Conservation (phyloP, 768 basidiomycete species). For the Boletus rubropictus region DNA sequence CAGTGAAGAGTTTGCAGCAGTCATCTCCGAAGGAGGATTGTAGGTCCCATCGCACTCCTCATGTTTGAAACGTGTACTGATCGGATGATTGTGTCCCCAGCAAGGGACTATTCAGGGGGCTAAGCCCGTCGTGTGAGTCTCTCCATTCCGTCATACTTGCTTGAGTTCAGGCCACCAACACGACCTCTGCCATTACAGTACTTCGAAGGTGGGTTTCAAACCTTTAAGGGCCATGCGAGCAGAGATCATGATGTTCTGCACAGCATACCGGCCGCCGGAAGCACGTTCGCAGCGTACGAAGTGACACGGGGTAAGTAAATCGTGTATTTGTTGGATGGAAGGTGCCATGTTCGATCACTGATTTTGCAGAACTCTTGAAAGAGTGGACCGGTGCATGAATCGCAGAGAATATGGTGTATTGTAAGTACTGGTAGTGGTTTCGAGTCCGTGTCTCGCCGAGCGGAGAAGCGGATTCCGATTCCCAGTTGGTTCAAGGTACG, state of each 20-base stretch:
- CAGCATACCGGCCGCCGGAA: slow-evolving; percentile 87
- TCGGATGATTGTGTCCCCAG: slow-evolving; percentile 16
- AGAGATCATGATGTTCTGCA: not conserved
- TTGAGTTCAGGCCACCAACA: not conserved
- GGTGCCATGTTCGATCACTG: not conserved
- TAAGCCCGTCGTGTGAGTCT: slow-evolving; percentile 69
- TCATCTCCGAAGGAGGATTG: slow-evolving; percentile 70
- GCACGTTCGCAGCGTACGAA: slow-evolving; percentile 88
- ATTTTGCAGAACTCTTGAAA: slow-evolving; percentile 17
- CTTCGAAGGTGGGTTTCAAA: slow-evolving; percentile 47
- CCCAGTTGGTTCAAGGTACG: not conserved
- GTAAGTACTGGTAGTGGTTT: not conserved
- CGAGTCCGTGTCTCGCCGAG: not conserved
- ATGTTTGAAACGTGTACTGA: not conserved
- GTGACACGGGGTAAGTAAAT: slow-evolving; percentile 57
- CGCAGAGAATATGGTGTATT: not conserved
- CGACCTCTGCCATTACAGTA: slow-evolving; percentile 34
- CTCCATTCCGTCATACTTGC: not conserved
- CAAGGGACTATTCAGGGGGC: slow-evolving; percentile 62
- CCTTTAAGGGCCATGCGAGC: not conserved
- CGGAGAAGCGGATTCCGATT: not conserved
- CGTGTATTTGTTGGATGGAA: not conserved
- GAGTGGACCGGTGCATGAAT: slow-evolving; percentile 23
- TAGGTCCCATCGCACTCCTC: slow-evolving; percentile 34
- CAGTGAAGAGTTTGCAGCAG: slow-evolving; percentile 53